Evolutionary conservation across 495 filamentous ascomycete species (phyloP), one percentile per base, ranked within the genome.

Genomic region (Amniculicola lignicola): DNA sequence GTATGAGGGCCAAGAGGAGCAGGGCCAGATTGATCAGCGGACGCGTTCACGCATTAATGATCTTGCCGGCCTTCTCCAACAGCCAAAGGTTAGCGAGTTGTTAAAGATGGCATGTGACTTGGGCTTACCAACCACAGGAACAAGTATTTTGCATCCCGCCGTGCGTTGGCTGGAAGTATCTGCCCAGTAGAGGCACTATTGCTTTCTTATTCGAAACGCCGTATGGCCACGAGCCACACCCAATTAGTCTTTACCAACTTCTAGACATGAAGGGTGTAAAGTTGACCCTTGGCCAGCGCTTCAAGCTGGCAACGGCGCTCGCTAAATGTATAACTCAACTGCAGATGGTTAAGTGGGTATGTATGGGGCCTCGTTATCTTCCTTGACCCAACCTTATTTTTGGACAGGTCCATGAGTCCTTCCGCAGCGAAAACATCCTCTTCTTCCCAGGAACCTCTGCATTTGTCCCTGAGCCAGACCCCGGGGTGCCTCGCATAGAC

Each of bases 391-490:
- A 40, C 6, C 7, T 40, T 16, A 10, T 9, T 9, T n/a, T n/a
- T n/a, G n/a, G 7, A 40, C 16, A 40, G 37, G 37, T 72, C 0
- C 71, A 73, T 45, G 61, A 72, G 51, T 63, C 59, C 45, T 69
- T 73, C 23, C 62, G 59, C 12, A 69, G 67, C 46, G 53, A 70
- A 5, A 69, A 70, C 35, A 54, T 73, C 23, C 39, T 67, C n/a
- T 62, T 72, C 42, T 69, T 71, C 54, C 70, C 65, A 1, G 23
- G 1, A 57, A 27, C 2, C n/a, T 11, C 37, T 14, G 6, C 16
- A 23, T 33, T 14, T 10, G 14, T 15, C 10, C n/a, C 12, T 4
- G 24, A n/a, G 44, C 35, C 0, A 31, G 28, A 12, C 12, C 28
- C n/a, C n/a, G 22, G 48, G 5, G 19, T 39, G 9, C 22, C 35